phyloP scores from a whole-genome alignment of 208 protist genomes.

The Borovskyia barvae region DNA sequence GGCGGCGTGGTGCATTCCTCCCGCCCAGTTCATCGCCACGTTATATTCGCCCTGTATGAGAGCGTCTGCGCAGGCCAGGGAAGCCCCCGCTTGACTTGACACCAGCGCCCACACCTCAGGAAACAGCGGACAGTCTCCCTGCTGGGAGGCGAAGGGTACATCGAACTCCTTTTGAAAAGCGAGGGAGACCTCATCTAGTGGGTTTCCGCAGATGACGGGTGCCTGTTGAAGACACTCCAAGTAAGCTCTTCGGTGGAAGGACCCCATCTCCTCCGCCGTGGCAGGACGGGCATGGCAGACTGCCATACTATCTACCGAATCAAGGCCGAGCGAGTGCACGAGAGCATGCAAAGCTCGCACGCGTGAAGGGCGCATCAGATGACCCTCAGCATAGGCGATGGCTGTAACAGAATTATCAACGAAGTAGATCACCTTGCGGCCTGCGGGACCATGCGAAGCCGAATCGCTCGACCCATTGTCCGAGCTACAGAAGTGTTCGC shows the following conservation, averaged over 20 bases:
- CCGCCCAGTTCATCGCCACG: conserved; percentile 99
- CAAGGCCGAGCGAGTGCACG: conserved; percentile 70
- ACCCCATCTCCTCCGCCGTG: conserved; percentile 53
- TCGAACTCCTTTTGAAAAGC: conserved; percentile 83
- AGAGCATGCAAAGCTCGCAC: conserved; percentile 69
- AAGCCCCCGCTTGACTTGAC: conserved; percentile 83
- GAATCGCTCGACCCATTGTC: too few relatives aligned
- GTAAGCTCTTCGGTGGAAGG: conserved; percentile 73
- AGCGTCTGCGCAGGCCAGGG: conserved; percentile 94
- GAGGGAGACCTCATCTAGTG: conserved; percentile 47
- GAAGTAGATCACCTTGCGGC: conserved; percentile 73
- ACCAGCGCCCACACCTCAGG: conserved; percentile 78
- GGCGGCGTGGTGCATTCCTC: conserved; percentile 98
- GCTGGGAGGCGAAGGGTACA: conserved; percentile 51
- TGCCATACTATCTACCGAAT: conserved; percentile 41
- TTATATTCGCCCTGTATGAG: conserved; percentile 90
- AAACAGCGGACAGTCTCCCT: conserved; percentile 82
- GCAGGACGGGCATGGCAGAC: conserved; percentile 58
- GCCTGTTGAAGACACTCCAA: conserved; percentile 66
- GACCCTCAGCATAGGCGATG: conserved; percentile 68
- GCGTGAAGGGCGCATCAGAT: conserved; percentile 77
- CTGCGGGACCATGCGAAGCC: too few relatives aligned
- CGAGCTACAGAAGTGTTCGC: too few relatives aligned
- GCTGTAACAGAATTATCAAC: conserved; percentile 64
- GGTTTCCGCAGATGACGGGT: conserved; percentile 64